A percentile compares a stretch with the other conserved stretches of the same genome.
These are phyloP conservation scores for Suillus spraguei DNA, from an alignment of 768 basidiomycete species.

Conservation along the genomic window DNA sequence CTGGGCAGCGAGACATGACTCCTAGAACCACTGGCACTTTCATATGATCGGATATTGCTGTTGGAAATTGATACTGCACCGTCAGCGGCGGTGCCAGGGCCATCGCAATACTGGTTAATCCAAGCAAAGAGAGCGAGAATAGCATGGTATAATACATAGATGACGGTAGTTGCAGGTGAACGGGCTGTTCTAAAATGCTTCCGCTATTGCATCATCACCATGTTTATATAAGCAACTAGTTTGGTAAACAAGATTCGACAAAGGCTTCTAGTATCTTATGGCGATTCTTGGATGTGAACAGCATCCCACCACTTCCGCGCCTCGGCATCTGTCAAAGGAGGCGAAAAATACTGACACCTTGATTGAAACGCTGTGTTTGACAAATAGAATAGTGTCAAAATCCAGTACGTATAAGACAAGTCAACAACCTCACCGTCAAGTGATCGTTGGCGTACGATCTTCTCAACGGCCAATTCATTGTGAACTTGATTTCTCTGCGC, in stretches of 20 bases:
- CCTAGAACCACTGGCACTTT: slow-evolving; percentile 57
- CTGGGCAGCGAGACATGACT: slow-evolving; percentile 78
- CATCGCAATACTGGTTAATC: slow-evolving; percentile 16
- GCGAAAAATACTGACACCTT: slow-evolving; percentile 79
- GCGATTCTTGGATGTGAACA: slow-evolving; percentile 36
- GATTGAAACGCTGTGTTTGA: slow-evolving; percentile 65
- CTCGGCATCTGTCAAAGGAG: slow-evolving; percentile 61
- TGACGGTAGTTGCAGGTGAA: slow-evolving; percentile 19
- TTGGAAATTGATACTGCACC: slow-evolving; percentile 24
- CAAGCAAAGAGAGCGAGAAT: slow-evolving; percentile 20
- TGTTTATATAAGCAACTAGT: slow-evolving; percentile 5
- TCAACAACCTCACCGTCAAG: slow-evolving; percentile 57
- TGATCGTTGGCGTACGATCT: slow-evolving; percentile 69
- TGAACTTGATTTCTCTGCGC: slow-evolving; percentile 69
- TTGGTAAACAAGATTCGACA: not conserved
- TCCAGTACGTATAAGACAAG: slow-evolving; percentile 13
- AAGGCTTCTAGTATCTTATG: not conserved
- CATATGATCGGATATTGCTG: slow-evolving; percentile 20
- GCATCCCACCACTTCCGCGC: slow-evolving; percentile 58
- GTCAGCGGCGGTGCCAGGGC: slow-evolving; percentile 21
- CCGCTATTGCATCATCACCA: slow-evolving; percentile 26
- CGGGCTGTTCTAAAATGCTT: slow-evolving; percentile 1
- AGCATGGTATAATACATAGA: slow-evolving; percentile 20
- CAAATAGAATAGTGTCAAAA: slow-evolving; percentile 19
- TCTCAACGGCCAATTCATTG: slow-evolving; percentile 74